phyloP scores from a whole-genome alignment of 371 early-diverging fungal genomes.

The Haplosporangium sp. region DNA sequence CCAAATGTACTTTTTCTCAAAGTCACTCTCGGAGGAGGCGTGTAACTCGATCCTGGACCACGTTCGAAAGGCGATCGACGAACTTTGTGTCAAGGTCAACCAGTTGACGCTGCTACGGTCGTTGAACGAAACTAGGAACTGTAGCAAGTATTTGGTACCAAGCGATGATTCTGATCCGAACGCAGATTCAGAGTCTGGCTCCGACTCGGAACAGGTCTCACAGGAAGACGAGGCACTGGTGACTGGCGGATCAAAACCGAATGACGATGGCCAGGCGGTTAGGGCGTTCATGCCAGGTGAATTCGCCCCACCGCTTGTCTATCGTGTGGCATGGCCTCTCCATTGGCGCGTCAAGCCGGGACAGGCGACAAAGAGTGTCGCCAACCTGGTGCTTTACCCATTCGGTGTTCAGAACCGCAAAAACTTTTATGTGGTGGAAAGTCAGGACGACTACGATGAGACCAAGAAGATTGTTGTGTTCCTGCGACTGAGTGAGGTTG shows the following conservation, averaged over 20 bases:
- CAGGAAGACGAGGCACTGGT: constrained; percentile 64
- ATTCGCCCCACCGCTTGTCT: constrained; percentile 78
- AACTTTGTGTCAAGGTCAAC: constrained; percentile 76
- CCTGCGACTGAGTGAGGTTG: constrained; percentile 66
- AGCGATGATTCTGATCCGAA: constrained; percentile 58
- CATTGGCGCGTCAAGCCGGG: constrained; percentile 82
- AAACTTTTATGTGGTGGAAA: constrained; percentile 76
- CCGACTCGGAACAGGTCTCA: constrained; percentile 58
- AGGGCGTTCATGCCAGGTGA: constrained; percentile 69
- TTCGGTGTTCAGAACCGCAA: constrained; percentile 80
- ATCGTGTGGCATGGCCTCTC: constrained; percentile 70
- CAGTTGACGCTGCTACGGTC: constrained; percentile 71
- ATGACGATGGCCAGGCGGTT: constrained; percentile 56
- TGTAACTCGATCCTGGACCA: constrained; percentile 67
- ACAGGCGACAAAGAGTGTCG: constrained; percentile 70
- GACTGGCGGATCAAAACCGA: constrained; percentile 58
- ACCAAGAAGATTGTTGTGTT: constrained; percentile 69
- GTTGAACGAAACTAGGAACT: constrained; percentile 73
- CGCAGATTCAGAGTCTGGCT: constrained; percentile 43
- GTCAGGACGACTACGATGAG: constrained; percentile 43
- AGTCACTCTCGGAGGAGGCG: constrained; percentile 65
- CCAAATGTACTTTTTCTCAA: constrained; percentile 79
- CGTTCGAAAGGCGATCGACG: constrained; percentile 67
- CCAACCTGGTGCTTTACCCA: constrained; percentile 64
- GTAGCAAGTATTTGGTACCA: constrained; percentile 79